Percentiles rank a stretch among this genome's conserved stretches.
These are phyloP conservation scores for Vararia minispora DNA, from an alignment of 768 basidiomycete genomes.

Conservation along the genomic window DNA sequence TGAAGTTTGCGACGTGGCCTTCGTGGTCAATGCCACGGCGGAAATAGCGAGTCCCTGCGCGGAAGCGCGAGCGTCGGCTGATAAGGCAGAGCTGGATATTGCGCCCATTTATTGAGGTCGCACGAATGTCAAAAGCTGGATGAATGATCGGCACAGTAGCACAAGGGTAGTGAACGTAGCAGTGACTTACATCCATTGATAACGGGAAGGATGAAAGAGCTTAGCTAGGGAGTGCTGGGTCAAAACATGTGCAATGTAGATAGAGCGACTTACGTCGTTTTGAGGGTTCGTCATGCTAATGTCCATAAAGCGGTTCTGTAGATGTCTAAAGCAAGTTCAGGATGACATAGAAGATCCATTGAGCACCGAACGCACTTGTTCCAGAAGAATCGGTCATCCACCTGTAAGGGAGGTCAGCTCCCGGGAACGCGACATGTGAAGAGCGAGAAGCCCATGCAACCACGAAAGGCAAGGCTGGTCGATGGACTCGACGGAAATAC, in stretches of 20 bases:
- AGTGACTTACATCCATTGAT: constrained; percentile 82
- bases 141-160: constrained; percentile 1
- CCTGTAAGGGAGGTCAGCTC: constrained; percentile 31
- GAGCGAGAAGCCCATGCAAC: too few species aligned
- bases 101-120: constrained; percentile 62
- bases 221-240: constrained; percentile 42
- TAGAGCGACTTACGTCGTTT: constrained; percentile 48
- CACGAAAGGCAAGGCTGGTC: too few species aligned
- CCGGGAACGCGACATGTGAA: too few species aligned
- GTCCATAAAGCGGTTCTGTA: constrained; percentile 56
- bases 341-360: constrained; percentile 4
- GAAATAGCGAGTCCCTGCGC: constrained; percentile 96
- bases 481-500: too few species aligned
- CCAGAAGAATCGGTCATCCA: constrained; percentile 98
- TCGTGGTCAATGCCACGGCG: constrained; percentile 82
- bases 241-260: not conserved
- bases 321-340: constrained; percentile 24
- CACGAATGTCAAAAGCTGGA: constrained; percentile 78
- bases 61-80: constrained; percentile 86
- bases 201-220: constrained; percentile 82
- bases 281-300: constrained; percentile 35
- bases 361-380: constrained; percentile 47
- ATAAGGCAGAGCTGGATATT: constrained; percentile 80
- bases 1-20: constrained; percentile 93
- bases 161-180: not conserved